Percentiles rank a stretch among this genome's conserved stretches.
Conservation (phyloP, 2,329 filamentous ascomycete genomes). For the Colletotrichum musae region DNA sequence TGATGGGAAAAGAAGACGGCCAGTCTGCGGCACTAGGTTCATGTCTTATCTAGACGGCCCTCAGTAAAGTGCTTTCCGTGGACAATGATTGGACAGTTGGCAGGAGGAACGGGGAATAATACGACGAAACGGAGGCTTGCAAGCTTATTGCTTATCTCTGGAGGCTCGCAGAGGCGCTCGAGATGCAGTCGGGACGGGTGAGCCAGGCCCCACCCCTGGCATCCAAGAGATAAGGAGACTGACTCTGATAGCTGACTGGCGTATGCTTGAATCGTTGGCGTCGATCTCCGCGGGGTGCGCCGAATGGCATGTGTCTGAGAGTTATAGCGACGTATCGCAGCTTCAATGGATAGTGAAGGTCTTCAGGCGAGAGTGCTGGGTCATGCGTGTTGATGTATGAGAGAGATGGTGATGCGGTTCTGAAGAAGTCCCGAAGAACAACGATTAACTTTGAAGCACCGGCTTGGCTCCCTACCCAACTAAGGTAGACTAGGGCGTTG, state of each 20-base stretch:
- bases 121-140: conserved; percentile 33
- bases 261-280: conserved; percentile 26
- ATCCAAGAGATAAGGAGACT: conserved; percentile 39
- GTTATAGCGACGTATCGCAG: background rate
- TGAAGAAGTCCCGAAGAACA: background rate
- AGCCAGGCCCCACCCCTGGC: conserved; percentile 40
- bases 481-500: conserved; percentile 2
- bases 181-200: conserved; percentile 34
- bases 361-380: background rate
- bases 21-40: conserved; percentile 27
- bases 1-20: conserved; percentile 9
- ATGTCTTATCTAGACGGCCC: conserved; percentile 32
- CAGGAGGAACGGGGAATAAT: conserved; percentile 11
- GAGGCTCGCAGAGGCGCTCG: conserved; percentile 31
- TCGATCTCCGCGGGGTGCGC: conserved; percentile 32
- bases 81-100: conserved; percentile 23
- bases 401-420: background rate
- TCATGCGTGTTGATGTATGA: background rate
- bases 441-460: conserved; percentile 20
- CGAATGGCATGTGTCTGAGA: conserved; percentile 17
- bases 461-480: conserved; percentile 23
- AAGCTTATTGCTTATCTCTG: conserved; percentile 42
- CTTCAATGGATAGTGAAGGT: background rate
- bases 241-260: conserved; percentile 35
- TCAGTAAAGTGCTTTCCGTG: conserved; percentile 31